Evolutionary conservation across 495 filamentous ascomycete species (phyloP), one percentile per base, ranked within the genome.

Genomic region (Aspergillus incahuasiensis): DNA sequence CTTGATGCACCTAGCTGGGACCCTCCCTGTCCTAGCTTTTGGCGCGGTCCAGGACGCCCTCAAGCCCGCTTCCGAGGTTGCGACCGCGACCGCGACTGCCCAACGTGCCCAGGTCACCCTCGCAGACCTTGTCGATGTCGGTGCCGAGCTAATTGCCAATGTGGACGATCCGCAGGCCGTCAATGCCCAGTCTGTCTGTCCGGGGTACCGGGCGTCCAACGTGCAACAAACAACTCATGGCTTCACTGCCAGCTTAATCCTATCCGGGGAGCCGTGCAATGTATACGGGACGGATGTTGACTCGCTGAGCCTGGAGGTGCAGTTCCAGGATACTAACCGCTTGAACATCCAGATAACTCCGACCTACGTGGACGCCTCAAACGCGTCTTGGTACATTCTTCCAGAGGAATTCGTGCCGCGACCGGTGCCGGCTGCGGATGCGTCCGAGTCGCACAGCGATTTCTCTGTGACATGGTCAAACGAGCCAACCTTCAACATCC

Each of bases 101-200:
- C 44, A 59, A 40, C 59, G 57, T 24, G 47, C 63, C 2, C 68
- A 78, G 12, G 85, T 80, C 66, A 84, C 82, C 2, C 73, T 88
- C 7, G 85, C 86, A 7, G 71, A 82, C 13, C 63, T 66, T 35
- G 82, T 78, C 7, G 80, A 85, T 55, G 52, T 68, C 34, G 87
- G 87, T 38, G 77, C 68, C 18, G 71, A 76, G 16, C 56, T 90
- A 32, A 68, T 90, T 22, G 86, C 90, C 34, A 75, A 90, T 62
- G 80, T 92, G 63, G 60, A 83, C 40, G 88, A 92, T 59, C 84
- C 88, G 9, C 44, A 87, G 32, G 89, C 90, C 15, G 72, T 87
- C 48, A 72, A 90, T 66, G 80, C 86, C 1, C 90, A 94, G 66
- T 70, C 75, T 3, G 82, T 84, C 1, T 87, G 84, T 61, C 84